These are phyloP conservation scores for Mortierella sp. DNA, from an alignment of 371 early-diverging fungal species.

Conservation along the genomic window DNA sequence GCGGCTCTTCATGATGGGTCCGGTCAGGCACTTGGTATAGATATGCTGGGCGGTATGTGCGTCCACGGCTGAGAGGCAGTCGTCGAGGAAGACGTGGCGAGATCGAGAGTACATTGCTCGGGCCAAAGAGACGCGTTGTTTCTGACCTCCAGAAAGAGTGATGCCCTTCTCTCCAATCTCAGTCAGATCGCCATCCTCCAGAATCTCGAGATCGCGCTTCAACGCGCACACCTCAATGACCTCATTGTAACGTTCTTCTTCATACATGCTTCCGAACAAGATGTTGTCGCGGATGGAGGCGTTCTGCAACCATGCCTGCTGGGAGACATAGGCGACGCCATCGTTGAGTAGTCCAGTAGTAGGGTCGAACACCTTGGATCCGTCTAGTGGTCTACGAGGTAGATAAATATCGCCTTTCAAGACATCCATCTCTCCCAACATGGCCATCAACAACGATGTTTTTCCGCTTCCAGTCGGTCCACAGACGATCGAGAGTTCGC, in stretches of 20 bases:
- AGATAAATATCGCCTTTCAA: conserved; percentile 58
- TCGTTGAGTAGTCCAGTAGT: conserved; percentile 57
- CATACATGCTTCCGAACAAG: conserved; percentile 79
- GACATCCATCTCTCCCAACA: conserved; percentile 75
- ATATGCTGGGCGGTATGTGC: conserved; percentile 91
- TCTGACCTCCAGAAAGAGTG: conserved; percentile 81
- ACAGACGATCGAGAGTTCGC: conserved; percentile 67
- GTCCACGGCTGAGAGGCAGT: conserved; percentile 85
- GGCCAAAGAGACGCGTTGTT: conserved; percentile 84
- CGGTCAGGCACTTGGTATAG: conserved; percentile 73
- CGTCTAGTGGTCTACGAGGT: conserved; percentile 57
- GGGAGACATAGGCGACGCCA: conserved; percentile 81
- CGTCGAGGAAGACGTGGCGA: conserved; percentile 81
- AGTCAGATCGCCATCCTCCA: conserved; percentile 89
- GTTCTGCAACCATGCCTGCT: conserved; percentile 89
- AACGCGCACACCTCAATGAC: conserved; percentile 74
- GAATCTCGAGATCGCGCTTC: conserved; percentile 78
- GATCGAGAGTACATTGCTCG: conserved; percentile 85
- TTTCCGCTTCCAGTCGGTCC: conserved; percentile 76
- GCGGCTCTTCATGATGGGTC: conserved; percentile 76
- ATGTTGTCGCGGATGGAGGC: conserved; percentile 88
- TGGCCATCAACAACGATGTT: conserved; percentile 70
- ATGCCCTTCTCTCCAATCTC: conserved; percentile 93
- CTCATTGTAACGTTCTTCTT: conserved; percentile 71
- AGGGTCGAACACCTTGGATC: conserved; percentile 50